These are phyloP conservation scores for Aspergillus sp. DNA, from an alignment of 2,329 filamentous ascomycete species.

Conservation along the genomic window DNA sequence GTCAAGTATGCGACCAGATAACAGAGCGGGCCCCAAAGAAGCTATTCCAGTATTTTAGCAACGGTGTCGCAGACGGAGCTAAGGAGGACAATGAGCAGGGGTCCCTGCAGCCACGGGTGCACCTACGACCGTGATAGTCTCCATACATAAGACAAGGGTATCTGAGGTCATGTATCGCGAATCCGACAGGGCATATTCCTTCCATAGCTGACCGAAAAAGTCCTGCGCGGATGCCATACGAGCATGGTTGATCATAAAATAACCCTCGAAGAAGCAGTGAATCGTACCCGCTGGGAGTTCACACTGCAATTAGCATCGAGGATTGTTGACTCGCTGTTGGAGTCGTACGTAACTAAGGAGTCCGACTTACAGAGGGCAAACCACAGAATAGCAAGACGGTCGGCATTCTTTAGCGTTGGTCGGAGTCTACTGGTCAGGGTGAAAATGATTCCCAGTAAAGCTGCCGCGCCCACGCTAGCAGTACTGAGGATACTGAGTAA, in stretches of 20 bases:
- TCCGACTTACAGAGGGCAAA: slow-evolving; percentile 66
- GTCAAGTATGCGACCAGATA: slow-evolving; percentile 59
- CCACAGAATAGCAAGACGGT: slow-evolving; percentile 68
- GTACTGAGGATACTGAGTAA: slow-evolving; percentile 60
- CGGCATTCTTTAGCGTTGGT: slow-evolving; percentile 54
- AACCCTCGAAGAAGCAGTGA: slow-evolving; percentile 83
- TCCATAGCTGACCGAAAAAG: slow-evolving; percentile 84
- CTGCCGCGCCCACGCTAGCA: slow-evolving; percentile 60
- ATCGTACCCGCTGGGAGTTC: slow-evolving; percentile 50
- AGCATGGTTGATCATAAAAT: slow-evolving; percentile 72
- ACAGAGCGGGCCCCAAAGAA: slow-evolving; percentile 63
- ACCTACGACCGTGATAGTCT: slow-evolving; percentile 75
- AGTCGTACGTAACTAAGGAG: neutral
- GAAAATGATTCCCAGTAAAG: slow-evolving; percentile 61
- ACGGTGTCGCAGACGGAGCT: neutral
- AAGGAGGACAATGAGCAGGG: neutral
- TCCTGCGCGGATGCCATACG: slow-evolving; percentile 68
- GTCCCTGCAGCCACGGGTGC: neutral
- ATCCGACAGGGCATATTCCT: slow-evolving; percentile 85
- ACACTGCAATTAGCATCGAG: slow-evolving; percentile 4
- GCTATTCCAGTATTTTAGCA: slow-evolving; percentile 35
- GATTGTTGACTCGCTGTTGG: neutral
- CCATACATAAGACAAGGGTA: slow-evolving; percentile 82
- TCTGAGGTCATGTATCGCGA: slow-evolving; percentile 82
- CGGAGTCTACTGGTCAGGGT: slow-evolving; percentile 55